Evolutionary conservation across 176 grass and related monocot species (phyloP).

Genomic region (Triticum dicoccoides): DNA sequence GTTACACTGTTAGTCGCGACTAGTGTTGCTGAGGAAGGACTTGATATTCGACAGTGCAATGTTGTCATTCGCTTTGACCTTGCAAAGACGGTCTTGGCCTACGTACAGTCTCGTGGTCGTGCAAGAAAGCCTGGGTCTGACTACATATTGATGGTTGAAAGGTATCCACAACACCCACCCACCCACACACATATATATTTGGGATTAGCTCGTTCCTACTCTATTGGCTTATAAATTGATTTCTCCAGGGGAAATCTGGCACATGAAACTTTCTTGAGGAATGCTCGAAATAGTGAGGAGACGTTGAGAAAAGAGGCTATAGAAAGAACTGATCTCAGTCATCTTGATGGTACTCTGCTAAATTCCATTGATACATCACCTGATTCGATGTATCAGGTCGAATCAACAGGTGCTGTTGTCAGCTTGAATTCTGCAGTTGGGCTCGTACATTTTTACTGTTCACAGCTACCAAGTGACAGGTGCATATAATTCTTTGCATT

Average conservation of each 20-base stretch:
- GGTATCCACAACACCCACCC: slow-evolving; percentile 42
- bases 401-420: slow-evolving; percentile 96
- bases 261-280: slow-evolving; percentile 89
- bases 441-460: slow-evolving; percentile 95
- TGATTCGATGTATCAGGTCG: slow-evolving; percentile 81
- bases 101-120: slow-evolving; percentile 94
- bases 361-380: slow-evolving; percentile 54
- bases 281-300: slow-evolving; percentile 95
- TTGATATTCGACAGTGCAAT: slow-evolving; percentile 99
- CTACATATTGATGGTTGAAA: slow-evolving; percentile 99
- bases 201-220: not conserved
- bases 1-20: slow-evolving; percentile 95
- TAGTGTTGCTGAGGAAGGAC: slow-evolving; percentile 98
- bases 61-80: slow-evolving; percentile 99
- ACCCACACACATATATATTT: not conserved
- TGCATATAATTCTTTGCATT: slow-evolving; percentile 37
- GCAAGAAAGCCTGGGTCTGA: slow-evolving; percentile 98
- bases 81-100: slow-evolving; percentile 97
- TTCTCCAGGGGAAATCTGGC: slow-evolving; percentile 71
- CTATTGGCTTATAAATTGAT: slow-evolving; percentile 36
- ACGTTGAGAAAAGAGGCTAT: slow-evolving; percentile 99
- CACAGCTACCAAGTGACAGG: slow-evolving; percentile 96
- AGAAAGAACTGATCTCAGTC: slow-evolving; percentile 97
- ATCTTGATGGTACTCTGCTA: slow-evolving; percentile 78
- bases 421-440: slow-evolving; percentile 99